Evolutionary conservation across 1,139 yeast genomes (phyloP).

Genomic region (Geotrichum klebahnii): DNA sequence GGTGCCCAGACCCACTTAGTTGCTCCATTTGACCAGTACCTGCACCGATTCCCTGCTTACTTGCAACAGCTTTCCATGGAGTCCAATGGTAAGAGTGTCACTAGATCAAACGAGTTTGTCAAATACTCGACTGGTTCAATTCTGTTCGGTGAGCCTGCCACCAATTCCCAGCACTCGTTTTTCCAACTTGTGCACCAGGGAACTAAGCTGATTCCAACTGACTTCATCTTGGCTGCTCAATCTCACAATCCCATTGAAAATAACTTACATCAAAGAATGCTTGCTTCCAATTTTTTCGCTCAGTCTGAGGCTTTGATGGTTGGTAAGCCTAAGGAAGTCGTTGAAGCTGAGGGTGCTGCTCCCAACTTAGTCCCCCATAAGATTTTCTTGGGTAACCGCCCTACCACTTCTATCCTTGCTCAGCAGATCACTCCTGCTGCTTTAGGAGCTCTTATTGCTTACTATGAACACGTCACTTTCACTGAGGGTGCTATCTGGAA

Average conservation of each 20-base stretch:
- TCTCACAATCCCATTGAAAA: conserved; percentile 95
- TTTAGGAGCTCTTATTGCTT: conserved; percentile 91
- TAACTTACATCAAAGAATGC: conserved; percentile 93
- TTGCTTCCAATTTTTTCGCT: conserved; percentile 96
- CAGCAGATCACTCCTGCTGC: conserved; percentile 95
- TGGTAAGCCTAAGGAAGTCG: conserved; percentile 83
- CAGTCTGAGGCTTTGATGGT: conserved; percentile 97
- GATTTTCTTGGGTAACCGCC: conserved; percentile 95
- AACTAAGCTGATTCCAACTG: conserved; percentile 93
- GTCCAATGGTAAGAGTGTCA: conserved; percentile 96
- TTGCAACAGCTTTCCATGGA: conserved; percentile 98
- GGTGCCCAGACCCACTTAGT: conserved; percentile 98
- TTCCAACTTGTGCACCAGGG: conserved; percentile 99
- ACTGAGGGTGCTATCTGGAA: conserved; percentile 99
- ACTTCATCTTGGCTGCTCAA: conserved; percentile 93
- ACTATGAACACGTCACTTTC: conserved; percentile 94
- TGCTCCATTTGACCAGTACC: conserved; percentile 96
- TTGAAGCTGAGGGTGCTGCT: conserved; percentile 80
- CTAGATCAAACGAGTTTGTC: conserved; percentile 85
- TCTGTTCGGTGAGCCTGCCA: conserved; percentile 96
- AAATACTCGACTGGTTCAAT: conserved; percentile 94
- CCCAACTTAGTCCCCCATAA: conserved; percentile 90
- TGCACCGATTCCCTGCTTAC: conserved; percentile 98
- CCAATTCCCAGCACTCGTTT: conserved; percentile 98
- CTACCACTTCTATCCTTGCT: conserved; percentile 93